These are phyloP conservation scores for Sugiyamaella smithiae DNA, from an alignment of 805 yeast species.

Conservation along the genomic window DNA sequence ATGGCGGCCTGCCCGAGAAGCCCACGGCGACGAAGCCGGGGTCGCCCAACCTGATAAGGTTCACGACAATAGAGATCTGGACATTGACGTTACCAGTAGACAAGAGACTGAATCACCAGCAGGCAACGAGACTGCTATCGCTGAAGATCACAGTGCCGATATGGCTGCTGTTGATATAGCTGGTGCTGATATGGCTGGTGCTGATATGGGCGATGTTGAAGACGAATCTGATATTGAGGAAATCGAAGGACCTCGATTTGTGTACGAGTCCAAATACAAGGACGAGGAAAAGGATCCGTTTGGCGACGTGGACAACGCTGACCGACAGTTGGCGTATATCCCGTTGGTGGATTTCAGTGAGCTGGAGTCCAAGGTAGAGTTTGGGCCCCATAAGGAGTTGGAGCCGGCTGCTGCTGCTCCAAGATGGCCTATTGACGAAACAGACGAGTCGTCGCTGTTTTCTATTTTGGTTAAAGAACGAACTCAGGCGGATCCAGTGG, in stretches of 20 bases:
- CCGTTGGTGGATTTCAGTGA: slow-evolving; percentile 9
- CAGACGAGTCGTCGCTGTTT: slow-evolving; percentile 27
- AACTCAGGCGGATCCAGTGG: background rate
- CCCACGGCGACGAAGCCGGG: background rate
- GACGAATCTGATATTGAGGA: slow-evolving; percentile 14
- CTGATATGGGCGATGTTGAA: too few relatives aligned
- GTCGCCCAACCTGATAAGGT: background rate
- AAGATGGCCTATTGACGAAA: slow-evolving; percentile 27
- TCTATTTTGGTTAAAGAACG: slow-evolving; percentile 21
- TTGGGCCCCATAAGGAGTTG: background rate
- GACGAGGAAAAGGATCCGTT: slow-evolving; percentile 4
- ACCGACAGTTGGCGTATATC: slow-evolving; percentile 1
- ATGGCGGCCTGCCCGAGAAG: slow-evolving; percentile 1
- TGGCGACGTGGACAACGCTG: background rate
- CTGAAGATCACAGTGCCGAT: background rate
- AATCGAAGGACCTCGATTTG: slow-evolving; percentile 19
- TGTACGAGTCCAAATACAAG: slow-evolving; percentile 18
- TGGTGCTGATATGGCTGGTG: background rate
- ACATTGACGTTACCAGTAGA: background rate
- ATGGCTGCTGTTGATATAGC: background rate
- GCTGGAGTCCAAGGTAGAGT: too few relatives aligned
- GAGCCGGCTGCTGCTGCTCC: background rate
- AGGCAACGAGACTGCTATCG: background rate
- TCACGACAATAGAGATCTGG: background rate
- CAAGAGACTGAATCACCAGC: too few relatives aligned